A percentile compares a stretch with the other conserved stretches of the same genome.
These are phyloP conservation scores for Pseudozyma hubeiensis DNA, from an alignment of 1,284 basidiomycete species.

Conservation along the genomic window DNA sequence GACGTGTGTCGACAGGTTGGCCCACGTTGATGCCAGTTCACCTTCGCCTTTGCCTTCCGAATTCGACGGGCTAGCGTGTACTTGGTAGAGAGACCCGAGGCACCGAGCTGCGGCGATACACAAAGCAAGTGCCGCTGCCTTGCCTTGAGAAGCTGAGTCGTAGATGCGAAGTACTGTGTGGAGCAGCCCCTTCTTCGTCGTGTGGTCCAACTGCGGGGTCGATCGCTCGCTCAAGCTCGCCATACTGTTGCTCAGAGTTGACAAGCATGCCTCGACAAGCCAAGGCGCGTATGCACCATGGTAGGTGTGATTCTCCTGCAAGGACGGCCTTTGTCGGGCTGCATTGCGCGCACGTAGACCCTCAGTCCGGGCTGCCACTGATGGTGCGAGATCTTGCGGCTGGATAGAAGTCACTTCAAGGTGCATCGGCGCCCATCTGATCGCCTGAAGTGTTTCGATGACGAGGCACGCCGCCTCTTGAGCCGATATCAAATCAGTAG, in stretches of 20 bases:
- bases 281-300: constrained; percentile 33
- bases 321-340: constrained; percentile 14
- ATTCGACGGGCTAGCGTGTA: not conserved
- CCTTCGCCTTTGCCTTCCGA: constrained; percentile 6
- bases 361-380: constrained; percentile 18
- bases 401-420: constrained; percentile 14
- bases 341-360: constrained; percentile 28
- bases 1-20: constrained; percentile 21
- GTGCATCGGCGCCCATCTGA: constrained; percentile 36
- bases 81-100: constrained; percentile 10
- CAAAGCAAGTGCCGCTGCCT: constrained; percentile 28
- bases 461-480: constrained; percentile 26
- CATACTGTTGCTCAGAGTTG: constrained; percentile 4
- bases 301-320: constrained; percentile 20
- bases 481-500: constrained; percentile 8
- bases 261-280: constrained; percentile 33
- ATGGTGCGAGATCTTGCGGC: constrained; percentile 4
- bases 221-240: not conserved
- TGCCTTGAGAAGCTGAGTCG: constrained; percentile 20
- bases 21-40: constrained; percentile 31
- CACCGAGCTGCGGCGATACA: constrained; percentile 37
- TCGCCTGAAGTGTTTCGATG: constrained; percentile 29
- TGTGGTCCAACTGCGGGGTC: not conserved
- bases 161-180: constrained; percentile 30
- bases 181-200: constrained; percentile 4